These are phyloP conservation scores for Phaeosphaeriaceae sp. DNA, from an alignment of 2,329 filamentous ascomycete species.

Conservation along the genomic window DNA sequence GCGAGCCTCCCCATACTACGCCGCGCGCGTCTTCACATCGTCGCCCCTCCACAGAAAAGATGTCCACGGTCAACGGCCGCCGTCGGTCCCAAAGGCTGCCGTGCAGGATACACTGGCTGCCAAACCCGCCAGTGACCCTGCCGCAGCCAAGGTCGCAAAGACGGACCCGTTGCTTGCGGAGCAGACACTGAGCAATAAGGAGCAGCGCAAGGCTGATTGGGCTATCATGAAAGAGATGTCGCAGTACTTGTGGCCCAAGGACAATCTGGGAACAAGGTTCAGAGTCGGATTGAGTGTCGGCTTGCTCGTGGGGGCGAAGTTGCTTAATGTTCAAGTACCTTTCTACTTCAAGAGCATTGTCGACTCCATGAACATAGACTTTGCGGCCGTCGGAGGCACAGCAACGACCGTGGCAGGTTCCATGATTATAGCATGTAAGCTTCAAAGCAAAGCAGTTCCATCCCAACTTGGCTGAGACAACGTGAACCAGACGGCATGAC, in stretches of 20 bases:
- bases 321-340: conserved; percentile 93
- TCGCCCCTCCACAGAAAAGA: conserved; percentile 54
- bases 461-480: conserved; percentile 20
- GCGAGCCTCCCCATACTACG: conserved; percentile 22
- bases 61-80: conserved; percentile 44
- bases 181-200: conserved; percentile 72
- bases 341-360: conserved; percentile 99
- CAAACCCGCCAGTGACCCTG: conserved; percentile 25
- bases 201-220: conserved; percentile 97
- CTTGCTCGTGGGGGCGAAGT: conserved; percentile 87
- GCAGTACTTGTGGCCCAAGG: conserved; percentile 93
- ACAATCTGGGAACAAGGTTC: conserved; percentile 80
- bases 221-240: conserved; percentile 99
- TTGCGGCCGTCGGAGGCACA: conserved; percentile 84
- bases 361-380: conserved; percentile 96
- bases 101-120: conserved; percentile 24
- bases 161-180: conserved; percentile 62
- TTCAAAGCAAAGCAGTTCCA: conserved; percentile 15
- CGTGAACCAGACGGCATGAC: conserved; percentile 73
- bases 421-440: conserved; percentile 84
- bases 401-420: conserved; percentile 87
- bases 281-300: conserved; percentile 85
- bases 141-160: conserved; percentile 31
- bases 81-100: conserved; percentile 31
- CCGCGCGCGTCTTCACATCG: conserved; percentile 52